A percentile compares a stretch with the other conserved stretches of the same genome.
Conservation (phyloP, 352 stramenopile genomes). For the Phytopythium vexans region DNA sequence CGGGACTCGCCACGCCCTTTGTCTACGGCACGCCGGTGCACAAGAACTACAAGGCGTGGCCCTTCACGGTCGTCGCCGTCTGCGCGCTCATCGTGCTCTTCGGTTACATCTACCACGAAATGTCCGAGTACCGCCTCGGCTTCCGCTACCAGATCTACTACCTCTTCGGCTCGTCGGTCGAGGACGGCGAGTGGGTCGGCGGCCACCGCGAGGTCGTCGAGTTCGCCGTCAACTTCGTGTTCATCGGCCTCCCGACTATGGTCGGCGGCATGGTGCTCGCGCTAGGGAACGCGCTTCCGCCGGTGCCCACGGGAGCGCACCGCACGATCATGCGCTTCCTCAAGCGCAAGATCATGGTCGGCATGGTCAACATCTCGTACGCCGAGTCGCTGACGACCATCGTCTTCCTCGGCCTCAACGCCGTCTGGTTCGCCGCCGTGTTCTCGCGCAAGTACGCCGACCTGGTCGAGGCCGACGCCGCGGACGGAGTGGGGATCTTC, state of each 20-base stretch:
- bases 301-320: constrained; percentile 64
- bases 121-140: constrained; percentile 65
- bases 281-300: constrained; percentile 61
- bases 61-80: constrained; percentile 52
- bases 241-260: constrained; percentile 74
- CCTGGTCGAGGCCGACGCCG: constrained; percentile 45
- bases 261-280: constrained; percentile 64
- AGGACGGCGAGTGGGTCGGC: constrained; percentile 58
- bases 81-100: constrained; percentile 54
- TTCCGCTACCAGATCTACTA: constrained; percentile 65
- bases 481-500: constrained; percentile 41
- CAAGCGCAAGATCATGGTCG: constrained; percentile 77
- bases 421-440: constrained; percentile 78
- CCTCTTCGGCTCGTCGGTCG: constrained; percentile 49
- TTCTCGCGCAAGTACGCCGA: constrained; percentile 63
- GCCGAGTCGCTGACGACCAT: constrained; percentile 66
- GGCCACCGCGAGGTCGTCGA: constrained; percentile 73
- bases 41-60: constrained; percentile 84
- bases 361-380: constrained; percentile 74
- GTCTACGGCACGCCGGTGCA: constrained; percentile 73
- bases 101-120: constrained; percentile 66
- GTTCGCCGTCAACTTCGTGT: constrained; percentile 67
- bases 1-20: constrained; percentile 53
- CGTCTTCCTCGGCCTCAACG: constrained; percentile 71
- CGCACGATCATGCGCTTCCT: constrained; percentile 76